Base-by-base conservation (phyloP, 2,329 filamentous ascomycete species). In the Claviceps quebecensis region DNA sequence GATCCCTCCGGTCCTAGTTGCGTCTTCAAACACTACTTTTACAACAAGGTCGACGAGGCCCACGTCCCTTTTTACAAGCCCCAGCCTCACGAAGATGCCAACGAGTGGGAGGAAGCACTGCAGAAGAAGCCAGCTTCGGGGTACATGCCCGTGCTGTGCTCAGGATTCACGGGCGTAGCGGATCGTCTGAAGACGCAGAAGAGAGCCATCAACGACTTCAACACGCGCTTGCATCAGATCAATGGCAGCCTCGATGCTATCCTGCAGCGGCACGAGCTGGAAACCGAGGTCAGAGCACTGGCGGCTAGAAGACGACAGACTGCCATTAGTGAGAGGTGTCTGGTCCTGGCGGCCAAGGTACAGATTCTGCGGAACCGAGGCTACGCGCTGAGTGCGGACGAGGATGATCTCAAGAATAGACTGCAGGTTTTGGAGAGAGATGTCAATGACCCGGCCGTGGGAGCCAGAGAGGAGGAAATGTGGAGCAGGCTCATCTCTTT, bases 91-190 rank as follows among this genome's bases (percentile, higher is more conserved):
- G 87, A 93, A 62, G 82, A 90, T 61, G 79, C 83, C 39, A 77
- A 80, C 56, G 86, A 86, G 62, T 94, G 87, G 86, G 87, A 94
- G 61, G 85, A 89, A 59, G 87, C 87, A 0, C 76, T 91, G 29
- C 79, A 84, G 58, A 84, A 85, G 61, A 89, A 90, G 68, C 87
- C 87, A 4, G 83, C 78, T 39, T 76, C 82, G 8, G 83, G 83
- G 50, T 87, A 81, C 61, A 85, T 93, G 61, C 87, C 87, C 4
- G 84, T 88, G 5, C 73, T 90, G 7, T 85, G 81, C 58, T 77
- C 78, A 1, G 87, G 87, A 34, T 93, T 90, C 64, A 72, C 76
- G 50, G 80, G 83, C 40, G 73, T 91, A 43, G 81, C 82, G 22
- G 77, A 83, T 56, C 81, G 87, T 44, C 78, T 93, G 52, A 78